Evolutionary conservation across 164 flowering plant genomes (phyloP).

Genomic region (Magnolia sinica): DNA sequence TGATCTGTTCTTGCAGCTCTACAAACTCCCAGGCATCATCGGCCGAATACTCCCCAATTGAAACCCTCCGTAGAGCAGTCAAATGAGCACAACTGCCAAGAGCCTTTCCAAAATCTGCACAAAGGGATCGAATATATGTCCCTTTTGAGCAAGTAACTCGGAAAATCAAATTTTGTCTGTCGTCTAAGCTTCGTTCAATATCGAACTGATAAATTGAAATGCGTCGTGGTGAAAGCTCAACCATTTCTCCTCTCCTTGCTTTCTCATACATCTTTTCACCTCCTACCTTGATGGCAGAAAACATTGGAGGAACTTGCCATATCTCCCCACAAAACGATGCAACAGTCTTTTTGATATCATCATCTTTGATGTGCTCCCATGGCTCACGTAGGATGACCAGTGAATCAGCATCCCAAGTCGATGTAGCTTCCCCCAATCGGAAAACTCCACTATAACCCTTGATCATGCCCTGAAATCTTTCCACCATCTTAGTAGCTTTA

Average conservation of each 20-base stretch:
- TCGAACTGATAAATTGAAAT: slow-evolving; percentile 83
- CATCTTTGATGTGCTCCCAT: slow-evolving; percentile 97
- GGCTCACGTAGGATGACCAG: slow-evolving; percentile 97
- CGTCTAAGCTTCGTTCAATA: slow-evolving; percentile 89
- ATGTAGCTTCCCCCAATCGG: slow-evolving; percentile 97
- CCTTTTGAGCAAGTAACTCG: slow-evolving; percentile 95
- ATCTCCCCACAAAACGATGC: slow-evolving; percentile 87
- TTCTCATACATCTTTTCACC: slow-evolving; percentile 98
- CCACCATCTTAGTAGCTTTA: slow-evolving; percentile 89
- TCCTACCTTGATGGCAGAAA: slow-evolving; percentile 98
- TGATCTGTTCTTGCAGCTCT: background rate
- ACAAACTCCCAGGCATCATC: slow-evolving; percentile 5
- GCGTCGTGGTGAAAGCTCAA: slow-evolving; percentile 88
- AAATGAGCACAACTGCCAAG: slow-evolving; percentile 56
- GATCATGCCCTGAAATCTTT: slow-evolving; percentile 88
- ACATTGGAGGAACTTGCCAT: slow-evolving; percentile 99
- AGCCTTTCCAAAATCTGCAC: slow-evolving; percentile 92
- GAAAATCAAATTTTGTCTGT: slow-evolving; percentile 92
- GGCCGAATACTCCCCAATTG: background rate
- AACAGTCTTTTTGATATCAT: slow-evolving; percentile 67
- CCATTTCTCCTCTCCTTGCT: slow-evolving; percentile 93
- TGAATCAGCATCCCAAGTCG: slow-evolving; percentile 99
- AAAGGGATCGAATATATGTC: slow-evolving; percentile 88
- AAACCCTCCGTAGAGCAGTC: no score
- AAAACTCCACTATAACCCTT: slow-evolving; percentile 93